A percentile compares a stretch with the other conserved stretches of the same genome.
These are phyloP conservation scores for Botrytis byssoidea DNA, from an alignment of 2,329 filamentous ascomycete species.

Conservation along the genomic window DNA sequence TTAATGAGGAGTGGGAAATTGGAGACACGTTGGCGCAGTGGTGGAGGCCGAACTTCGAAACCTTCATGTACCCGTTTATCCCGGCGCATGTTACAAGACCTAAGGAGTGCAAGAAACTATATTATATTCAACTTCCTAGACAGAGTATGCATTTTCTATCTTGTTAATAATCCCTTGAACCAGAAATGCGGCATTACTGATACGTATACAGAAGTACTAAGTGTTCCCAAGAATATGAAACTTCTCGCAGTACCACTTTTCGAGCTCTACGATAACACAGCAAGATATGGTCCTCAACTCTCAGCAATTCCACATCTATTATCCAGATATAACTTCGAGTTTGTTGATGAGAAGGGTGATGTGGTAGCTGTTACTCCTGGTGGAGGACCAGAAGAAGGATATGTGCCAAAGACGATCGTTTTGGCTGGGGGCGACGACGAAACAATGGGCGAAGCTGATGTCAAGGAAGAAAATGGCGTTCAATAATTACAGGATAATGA, in stretches of 20 bases:
- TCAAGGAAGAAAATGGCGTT: constrained; percentile 43
- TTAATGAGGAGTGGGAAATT: constrained; percentile 91
- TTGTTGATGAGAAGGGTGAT: constrained; percentile 88
- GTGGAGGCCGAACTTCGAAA: constrained; percentile 99
- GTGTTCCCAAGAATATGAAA: constrained; percentile 99
- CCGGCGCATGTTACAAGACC: constrained; percentile 93
- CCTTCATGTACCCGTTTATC: constrained; percentile 99
- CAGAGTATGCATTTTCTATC: constrained; percentile 63
- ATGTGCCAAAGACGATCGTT: constrained; percentile 63
- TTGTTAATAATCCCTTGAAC: neutral
- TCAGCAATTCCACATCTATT: constrained; percentile 94
- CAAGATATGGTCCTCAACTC: constrained; percentile 89
- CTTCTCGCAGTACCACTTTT: constrained; percentile 94
- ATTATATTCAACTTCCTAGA: constrained; percentile 91
- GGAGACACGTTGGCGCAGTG: constrained; percentile 95
- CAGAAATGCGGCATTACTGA: neutral
- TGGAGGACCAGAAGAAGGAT: constrained; percentile 53
- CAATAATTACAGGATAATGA: constrained; percentile 19
- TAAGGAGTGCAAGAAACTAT: constrained; percentile 99
- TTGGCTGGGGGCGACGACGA: constrained; percentile 59
- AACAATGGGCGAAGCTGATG: constrained; percentile 51
- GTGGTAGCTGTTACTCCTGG: constrained; percentile 84
- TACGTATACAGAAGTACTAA: constrained; percentile 71
- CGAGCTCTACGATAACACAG: constrained; percentile 97
- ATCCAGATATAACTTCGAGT: constrained; percentile 96